Base-by-base conservation (phyloP, 1,139 yeast genomes). In the Tardiomyces blankii region DNA sequence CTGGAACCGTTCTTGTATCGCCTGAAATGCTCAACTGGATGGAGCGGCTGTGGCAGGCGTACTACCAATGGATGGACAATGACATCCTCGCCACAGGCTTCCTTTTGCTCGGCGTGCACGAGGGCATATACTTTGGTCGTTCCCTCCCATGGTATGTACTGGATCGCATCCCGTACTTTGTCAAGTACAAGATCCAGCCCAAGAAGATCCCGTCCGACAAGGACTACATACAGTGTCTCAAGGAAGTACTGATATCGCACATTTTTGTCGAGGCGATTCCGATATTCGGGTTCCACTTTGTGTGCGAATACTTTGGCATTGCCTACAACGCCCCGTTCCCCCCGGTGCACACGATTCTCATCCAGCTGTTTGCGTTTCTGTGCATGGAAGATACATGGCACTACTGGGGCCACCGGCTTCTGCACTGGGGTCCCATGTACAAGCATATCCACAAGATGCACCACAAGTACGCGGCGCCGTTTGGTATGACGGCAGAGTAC, bases 391-490 rank as follows among this genome's bases (percentile, higher is more conserved):
- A 89, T 62, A 73, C 87, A 49, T 89, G 96, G 96, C 97, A 89
- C 66, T 89, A 89, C 71, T 82, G 93, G 84, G 82, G 83, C 61
- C 97, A 89, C 67, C 78, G 97, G 56, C 73, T 80, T 32, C 79
- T 89, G 65, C 97, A 89, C 65, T 74, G 78, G 60, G 95, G 95
- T 46, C 74, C 78, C 54, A 80, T 89, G 61, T 89, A 89, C 75
- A 86, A 84, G 68, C 77, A 81, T 64, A 85, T 89, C 57, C 97
- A 89, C 72, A 89, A 89, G 70, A 93, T 86, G 69, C 97, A 89
- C 67, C 97, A 89, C 68, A 80, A 89, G 65, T 89, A 88, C 63
- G 95, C 96, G 25, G 96, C 96, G 39, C 97, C 97, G 28, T 89
- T 89, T 63, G 97, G 97, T 18, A 72, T 89, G 51, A 82, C 96